A percentile compares a stretch with the other conserved stretches of the same genome.
phyloP scores from a whole-genome alignment of 1,284 basidiomycete genomes.

The Rhodotorula glutinis region DNA sequence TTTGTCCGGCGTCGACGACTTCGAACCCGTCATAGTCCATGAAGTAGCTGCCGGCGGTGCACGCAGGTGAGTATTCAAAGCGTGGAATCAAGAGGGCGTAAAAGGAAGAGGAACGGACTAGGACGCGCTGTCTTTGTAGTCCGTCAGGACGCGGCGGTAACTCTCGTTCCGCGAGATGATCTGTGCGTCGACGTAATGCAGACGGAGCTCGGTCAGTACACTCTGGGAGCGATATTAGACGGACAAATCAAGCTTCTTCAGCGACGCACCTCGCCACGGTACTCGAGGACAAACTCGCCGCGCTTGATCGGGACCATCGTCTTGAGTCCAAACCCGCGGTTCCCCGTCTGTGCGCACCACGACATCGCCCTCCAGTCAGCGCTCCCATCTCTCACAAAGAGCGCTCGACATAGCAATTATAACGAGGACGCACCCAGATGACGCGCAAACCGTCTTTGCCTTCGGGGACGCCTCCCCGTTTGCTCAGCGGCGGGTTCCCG shows the following conservation, averaged over 20 bases:
- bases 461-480: constrained; percentile 46
- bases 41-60: background rate
- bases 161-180: constrained; percentile 44
- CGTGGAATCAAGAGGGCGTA: too few relatives aligned
- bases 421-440: constrained; percentile 27
- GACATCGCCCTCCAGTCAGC: background rate
- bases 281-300: constrained; percentile 53
- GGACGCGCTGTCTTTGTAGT: constrained; percentile 45
- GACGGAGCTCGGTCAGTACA: too few relatives aligned
- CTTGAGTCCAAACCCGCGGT: constrained; percentile 52
- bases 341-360: constrained; percentile 46
- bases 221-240: too few relatives aligned
- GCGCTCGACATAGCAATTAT: background rate
- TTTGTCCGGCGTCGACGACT: constrained; percentile 28
- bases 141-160: constrained; percentile 37
- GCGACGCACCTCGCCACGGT: constrained; percentile 53
- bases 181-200: too few relatives aligned
- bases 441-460: constrained; percentile 41
- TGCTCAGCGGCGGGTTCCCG: constrained; percentile 42
- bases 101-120: constrained; percentile 51
- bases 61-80: background rate
- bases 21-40: constrained; percentile 43
- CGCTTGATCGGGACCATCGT: constrained; percentile 49
- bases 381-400: background rate
- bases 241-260: too few relatives aligned